Percentiles rank a stretch among this genome's conserved stretches.
Conservation (phyloP, 768 basidiomycete species). For the Lactifluus pinguis region DNA sequence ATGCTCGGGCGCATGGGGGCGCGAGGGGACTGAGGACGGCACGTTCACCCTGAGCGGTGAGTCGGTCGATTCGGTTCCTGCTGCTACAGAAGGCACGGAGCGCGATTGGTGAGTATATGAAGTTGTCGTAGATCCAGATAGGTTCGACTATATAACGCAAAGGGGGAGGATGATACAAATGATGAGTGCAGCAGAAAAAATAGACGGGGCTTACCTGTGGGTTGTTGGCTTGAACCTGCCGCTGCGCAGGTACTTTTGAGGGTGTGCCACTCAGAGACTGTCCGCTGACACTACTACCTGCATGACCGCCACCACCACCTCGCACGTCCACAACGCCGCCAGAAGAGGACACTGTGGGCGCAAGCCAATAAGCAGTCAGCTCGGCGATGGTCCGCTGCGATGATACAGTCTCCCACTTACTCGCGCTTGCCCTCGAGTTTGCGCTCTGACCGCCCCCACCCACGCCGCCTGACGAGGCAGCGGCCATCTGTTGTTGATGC, state of each 20-base stretch:
- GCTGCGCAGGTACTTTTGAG: background rate
- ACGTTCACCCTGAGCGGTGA: constrained; percentile 59
- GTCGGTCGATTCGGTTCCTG: constrained; percentile 24
- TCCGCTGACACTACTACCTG: background rate
- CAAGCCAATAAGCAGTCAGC: background rate
- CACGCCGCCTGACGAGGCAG: constrained; percentile 13
- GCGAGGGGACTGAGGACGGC: constrained; percentile 34
- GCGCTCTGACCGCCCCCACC: constrained; percentile 26
- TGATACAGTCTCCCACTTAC: constrained; percentile 12
- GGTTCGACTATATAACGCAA: background rate
- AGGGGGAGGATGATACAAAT: too few species aligned
- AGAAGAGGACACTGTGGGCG: background rate
- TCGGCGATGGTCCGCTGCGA: background rate
- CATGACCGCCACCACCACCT: constrained; percentile 26
- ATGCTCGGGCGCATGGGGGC: constrained; percentile 34
- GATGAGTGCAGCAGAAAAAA: background rate
- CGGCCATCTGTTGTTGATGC: constrained; percentile 29
- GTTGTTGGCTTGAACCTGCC: background rate
- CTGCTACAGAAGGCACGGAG: background rate
- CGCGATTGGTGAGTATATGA: background rate
- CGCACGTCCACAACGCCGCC: too few species aligned
- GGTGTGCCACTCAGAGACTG: constrained; percentile 28
- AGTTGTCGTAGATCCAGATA: background rate
- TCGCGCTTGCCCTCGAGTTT: background rate
- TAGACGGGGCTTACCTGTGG: background rate